A percentile compares a stretch with the other conserved stretches of the same genome.
These are phyloP conservation scores for Cynara cardunculus DNA, from an alignment of 129 eudicot genomes.

Conservation along the genomic window DNA sequence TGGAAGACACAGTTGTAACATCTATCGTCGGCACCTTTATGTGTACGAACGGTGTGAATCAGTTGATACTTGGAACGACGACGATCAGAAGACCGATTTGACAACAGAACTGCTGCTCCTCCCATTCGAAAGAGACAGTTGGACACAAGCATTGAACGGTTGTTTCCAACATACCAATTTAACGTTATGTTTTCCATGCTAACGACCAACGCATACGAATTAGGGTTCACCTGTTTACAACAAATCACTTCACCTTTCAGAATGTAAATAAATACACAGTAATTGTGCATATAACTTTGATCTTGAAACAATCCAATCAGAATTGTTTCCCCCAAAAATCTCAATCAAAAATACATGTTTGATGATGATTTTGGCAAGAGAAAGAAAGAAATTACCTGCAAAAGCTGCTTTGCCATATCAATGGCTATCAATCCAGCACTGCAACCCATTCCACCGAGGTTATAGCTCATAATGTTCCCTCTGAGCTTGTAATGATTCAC, in stretches of 20 bases:
- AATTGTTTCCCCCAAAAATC: not conserved
- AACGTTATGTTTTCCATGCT: conserved; percentile 71
- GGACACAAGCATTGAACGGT: conserved; percentile 64
- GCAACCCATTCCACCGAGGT: conserved; percentile 93
- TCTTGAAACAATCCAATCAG: not conserved
- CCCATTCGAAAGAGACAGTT: conserved; percentile 83
- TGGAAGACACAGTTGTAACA: conserved; percentile 66
- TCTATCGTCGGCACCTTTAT: conserved; percentile 65
- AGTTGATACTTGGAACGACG: conserved; percentile 64
- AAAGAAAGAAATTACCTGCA: conserved; percentile 77
- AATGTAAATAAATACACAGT: too few relatives aligned
- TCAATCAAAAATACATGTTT: too few relatives aligned
- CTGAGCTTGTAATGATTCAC: conserved; percentile 84
- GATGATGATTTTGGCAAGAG: too few relatives aligned
- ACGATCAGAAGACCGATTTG: conserved; percentile 56
- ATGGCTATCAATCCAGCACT: conserved; percentile 85
- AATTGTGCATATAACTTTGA: not conserved
- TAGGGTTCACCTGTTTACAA: conserved; percentile 48
- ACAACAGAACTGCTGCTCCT: conserved; percentile 71
- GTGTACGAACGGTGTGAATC: conserved; percentile 65
- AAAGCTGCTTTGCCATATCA: conserved; percentile 69
- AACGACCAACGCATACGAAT: conserved; percentile 61
- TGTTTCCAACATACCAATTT: conserved; percentile 73
- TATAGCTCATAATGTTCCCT: conserved; percentile 67
- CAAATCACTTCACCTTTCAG: not conserved